Conservation (phyloP, 129 eudicot species). For the Kitagawia praeruptora region DNA sequence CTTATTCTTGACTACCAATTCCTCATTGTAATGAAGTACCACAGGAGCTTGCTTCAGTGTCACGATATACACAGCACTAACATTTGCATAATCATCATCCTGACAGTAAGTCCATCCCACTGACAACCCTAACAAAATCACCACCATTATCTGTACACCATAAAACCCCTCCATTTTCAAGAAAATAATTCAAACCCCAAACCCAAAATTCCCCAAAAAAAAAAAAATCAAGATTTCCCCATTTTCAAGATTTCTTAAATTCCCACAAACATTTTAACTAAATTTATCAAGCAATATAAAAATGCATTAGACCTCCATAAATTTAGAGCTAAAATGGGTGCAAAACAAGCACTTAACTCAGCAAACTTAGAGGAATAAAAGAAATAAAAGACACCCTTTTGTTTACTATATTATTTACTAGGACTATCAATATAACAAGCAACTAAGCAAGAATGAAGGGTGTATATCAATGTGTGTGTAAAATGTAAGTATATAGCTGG, state of each 20-base stretch:
- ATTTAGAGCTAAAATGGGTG: neutral
- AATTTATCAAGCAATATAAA: too few species aligned
- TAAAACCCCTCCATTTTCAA: conserved; percentile 34
- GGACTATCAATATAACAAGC: neutral
- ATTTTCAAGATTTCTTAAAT: neutral
- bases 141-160: conserved; percentile 16
- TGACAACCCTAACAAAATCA: conserved; percentile 36
- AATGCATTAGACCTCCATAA: neutral
- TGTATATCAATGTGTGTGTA: neutral
- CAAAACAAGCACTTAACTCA: neutral
- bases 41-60: conserved; percentile 66
- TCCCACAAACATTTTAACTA: neutral
- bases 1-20: conserved; percentile 13
- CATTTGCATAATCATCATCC: conserved; percentile 15
- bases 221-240: too few species aligned
- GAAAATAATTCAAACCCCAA: conserved; percentile 7
- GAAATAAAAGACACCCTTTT: neutral
- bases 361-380: neutral
- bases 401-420: too few species aligned
- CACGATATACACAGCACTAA: conserved; percentile 67
- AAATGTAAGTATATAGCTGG: neutral
- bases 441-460: neutral
- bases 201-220: conserved; percentile 6
- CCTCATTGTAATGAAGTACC: conserved; percentile 27
- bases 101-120: conserved; percentile 26